Conservation (phyloP, 23 red algal genomes). For the Gracilaria gracilis region DNA sequence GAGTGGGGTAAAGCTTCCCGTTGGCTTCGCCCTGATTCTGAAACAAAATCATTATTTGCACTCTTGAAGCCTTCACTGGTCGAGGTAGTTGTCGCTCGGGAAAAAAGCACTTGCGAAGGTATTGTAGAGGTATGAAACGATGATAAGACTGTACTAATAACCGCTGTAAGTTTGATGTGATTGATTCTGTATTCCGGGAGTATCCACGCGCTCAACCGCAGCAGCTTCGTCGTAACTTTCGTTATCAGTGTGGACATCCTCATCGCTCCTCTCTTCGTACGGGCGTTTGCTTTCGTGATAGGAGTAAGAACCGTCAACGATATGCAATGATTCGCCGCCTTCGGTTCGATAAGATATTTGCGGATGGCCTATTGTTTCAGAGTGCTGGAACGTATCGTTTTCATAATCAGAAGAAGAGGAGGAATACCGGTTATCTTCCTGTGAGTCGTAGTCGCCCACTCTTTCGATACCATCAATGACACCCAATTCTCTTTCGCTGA, state of each 20-base stretch:
- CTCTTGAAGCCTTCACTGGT: background rate
- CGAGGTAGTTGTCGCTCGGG: background rate
- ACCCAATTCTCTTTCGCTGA: slow-evolving; percentile 51
- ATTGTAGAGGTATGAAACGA: slow-evolving; percentile 27
- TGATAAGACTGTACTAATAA: slow-evolving; percentile 1
- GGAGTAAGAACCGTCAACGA: slow-evolving; percentile 14
- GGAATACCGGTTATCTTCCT: slow-evolving; percentile 15
- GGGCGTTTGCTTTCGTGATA: background rate
- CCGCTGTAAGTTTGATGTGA: slow-evolving; percentile 21
- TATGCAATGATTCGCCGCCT: slow-evolving; percentile 33
- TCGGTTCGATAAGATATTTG: slow-evolving; percentile 22
- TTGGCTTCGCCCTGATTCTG: background rate
- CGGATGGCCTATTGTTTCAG: background rate
- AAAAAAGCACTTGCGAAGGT: slow-evolving; percentile 17
- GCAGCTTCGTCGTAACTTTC: background rate
- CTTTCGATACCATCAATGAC: slow-evolving; percentile 50
- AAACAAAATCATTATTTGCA: background rate
- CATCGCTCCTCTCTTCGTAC: background rate
- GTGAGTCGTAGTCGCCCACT: slow-evolving; percentile 46
- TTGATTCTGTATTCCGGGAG: background rate
- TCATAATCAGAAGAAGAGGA: background rate
- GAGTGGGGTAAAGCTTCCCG: background rate
- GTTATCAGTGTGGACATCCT: background rate
- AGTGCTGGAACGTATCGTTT: slow-evolving; percentile 6
- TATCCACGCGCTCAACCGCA: background rate